Percentiles rank a stretch among this genome's conserved stretches.
These are phyloP conservation scores for Pisolithus marmoratus DNA, from an alignment of 768 basidiomycete genomes.

Conservation along the genomic window DNA sequence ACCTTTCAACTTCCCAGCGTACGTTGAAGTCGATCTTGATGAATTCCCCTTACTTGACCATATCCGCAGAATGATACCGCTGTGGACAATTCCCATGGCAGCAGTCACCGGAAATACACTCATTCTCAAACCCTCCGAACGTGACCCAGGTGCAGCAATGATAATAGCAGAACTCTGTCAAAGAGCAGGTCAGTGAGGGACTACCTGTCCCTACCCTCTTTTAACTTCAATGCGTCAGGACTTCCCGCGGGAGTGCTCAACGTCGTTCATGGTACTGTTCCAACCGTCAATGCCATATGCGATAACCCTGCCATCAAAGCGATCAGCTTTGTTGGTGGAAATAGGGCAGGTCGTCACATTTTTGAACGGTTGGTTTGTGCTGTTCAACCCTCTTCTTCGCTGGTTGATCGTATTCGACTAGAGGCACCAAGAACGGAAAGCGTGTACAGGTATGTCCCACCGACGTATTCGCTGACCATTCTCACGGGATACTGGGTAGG, in stretches of 20 bases:
- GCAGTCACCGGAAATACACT: conserved; percentile 89
- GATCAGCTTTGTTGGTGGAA: conserved; percentile 94
- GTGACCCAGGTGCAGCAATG: conserved; percentile 96
- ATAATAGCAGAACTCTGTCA: conserved; percentile 95
- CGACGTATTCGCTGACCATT: background rate
- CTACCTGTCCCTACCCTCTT: background rate
- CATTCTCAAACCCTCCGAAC: conserved; percentile 91
- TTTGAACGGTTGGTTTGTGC: conserved; percentile 60
- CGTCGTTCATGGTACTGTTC: conserved; percentile 84
- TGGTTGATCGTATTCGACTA: conserved; percentile 23
- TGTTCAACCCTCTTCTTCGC: conserved; percentile 1
- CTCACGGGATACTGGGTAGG: conserved; percentile 27
- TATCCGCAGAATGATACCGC: conserved; percentile 76
- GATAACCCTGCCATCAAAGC: conserved; percentile 89
- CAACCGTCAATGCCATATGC: conserved; percentile 91
- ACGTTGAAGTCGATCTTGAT: background rate
- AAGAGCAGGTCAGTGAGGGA: conserved; percentile 54
- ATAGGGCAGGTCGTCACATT: conserved; percentile 90
- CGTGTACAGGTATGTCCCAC: conserved; percentile 64
- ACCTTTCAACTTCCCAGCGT: conserved; percentile 92
- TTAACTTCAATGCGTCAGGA: conserved; percentile 33
- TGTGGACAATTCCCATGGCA: conserved; percentile 94
- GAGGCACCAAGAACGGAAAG: conserved; percentile 83
- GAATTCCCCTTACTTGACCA: conserved; percentile 2
- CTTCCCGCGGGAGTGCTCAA: conserved; percentile 87